Base-by-base conservation (phyloP, 164 flowering plant species). In the Pachysandra terminalis region DNA sequence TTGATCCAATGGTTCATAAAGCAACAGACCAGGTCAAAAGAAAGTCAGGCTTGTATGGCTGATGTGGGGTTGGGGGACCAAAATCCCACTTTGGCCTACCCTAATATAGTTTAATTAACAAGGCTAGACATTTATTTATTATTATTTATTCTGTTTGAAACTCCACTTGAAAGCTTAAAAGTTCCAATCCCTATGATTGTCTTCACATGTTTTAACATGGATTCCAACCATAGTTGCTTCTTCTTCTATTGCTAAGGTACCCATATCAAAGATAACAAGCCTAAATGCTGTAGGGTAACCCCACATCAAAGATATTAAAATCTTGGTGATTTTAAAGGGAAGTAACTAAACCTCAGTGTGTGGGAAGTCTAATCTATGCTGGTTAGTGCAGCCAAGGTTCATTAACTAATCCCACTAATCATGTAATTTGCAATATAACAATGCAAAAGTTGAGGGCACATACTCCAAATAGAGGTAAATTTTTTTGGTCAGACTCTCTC, bases 31-130 rank as follows among this genome's bases (percentile, higher is more conserved):
- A 55, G 71, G 78, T 64, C 70, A 71, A 75, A 78, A 62, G 65
- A 51, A 41, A 51, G 69, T 51, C 66, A 53, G 32, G 65, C 26
- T 66, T 49, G 64, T 56, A 62, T 7, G 19, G 35, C 49, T 41
- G 25, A 22, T 26, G n/a, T n/a, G n/a, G n/a, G n/a, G n/a, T n/a
- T n/a, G n/a, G 77, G 80, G 87, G 84, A 77, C 84, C 82, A 77
- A 75, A 57, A 74, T 77, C 77, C 81, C 85, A 80, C 79, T 12
- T 78, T 54, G 69, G 14, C 61, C 67, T 25, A 26, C 45, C 65
- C 55, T 24, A 53, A 15, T 21, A 24, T 55, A 55, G 32, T 45
- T 59, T 65, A 58, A 59, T n/a, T 22, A 57, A 56, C 9, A n/a
- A 35, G 61, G 23, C 13, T 45, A 27, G 37, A 54, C 61, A 27